phyloP scores from a whole-genome alignment of 768 basidiomycete species.

The Mycena belliarum region DNA sequence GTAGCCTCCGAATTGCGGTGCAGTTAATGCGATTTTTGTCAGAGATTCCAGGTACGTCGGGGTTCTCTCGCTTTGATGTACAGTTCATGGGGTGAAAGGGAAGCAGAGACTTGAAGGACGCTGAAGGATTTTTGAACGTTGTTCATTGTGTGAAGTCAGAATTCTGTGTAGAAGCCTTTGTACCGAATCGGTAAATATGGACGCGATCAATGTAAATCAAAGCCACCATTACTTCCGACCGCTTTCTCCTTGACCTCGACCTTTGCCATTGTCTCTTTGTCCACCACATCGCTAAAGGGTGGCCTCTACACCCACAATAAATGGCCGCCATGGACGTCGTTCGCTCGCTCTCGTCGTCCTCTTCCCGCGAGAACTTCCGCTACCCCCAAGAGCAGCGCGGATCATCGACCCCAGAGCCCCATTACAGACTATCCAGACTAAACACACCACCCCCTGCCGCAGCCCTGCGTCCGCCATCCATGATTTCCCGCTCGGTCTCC shows the following conservation, averaged over 20 bases:
- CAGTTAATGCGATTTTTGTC: too few relatives aligned
- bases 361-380: neutral
- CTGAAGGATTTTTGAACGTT: too few relatives aligned
- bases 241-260: neutral
- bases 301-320: slow-evolving; percentile 4
- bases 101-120: too few relatives aligned
- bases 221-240: too few relatives aligned
- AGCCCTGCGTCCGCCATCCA: slow-evolving; percentile 33
- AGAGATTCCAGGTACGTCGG: too few relatives aligned
- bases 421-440: slow-evolving; percentile 26
- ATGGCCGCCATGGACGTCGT: slow-evolving; percentile 20
- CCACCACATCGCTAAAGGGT: neutral
- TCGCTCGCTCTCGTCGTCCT: slow-evolving; percentile 7
- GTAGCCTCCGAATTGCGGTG: too few relatives aligned
- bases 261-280: slow-evolving; percentile 4
- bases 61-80: too few relatives aligned
- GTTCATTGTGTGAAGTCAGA: too few relatives aligned
- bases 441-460: slow-evolving; percentile 30
- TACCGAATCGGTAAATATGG: too few relatives aligned
- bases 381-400: neutral
- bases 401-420: slow-evolving; percentile 17
- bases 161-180: too few relatives aligned
- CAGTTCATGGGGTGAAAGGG: too few relatives aligned
- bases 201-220: neutral
- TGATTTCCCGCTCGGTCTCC: slow-evolving; percentile 26